These are phyloP conservation scores for Tulasnella sp. DNA, from an alignment of 768 basidiomycete species.

Conservation along the genomic window DNA sequence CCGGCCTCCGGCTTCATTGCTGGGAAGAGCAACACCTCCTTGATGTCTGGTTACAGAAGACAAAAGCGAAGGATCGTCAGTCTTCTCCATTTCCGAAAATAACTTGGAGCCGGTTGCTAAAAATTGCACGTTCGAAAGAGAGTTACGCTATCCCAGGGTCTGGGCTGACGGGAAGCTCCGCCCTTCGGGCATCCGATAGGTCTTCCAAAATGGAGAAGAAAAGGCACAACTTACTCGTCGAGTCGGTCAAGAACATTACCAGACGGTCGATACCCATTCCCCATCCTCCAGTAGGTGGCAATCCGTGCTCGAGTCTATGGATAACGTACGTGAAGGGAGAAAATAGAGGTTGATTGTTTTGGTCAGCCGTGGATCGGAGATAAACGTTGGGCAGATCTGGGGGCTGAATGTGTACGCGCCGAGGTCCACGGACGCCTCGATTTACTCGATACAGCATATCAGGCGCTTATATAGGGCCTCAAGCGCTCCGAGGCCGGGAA, in stretches of 20 bases:
- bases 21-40: conserved; percentile 95
- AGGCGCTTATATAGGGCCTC: not conserved
- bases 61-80: not conserved
- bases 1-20: conserved; percentile 82
- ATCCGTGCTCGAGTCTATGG: conserved; percentile 87
- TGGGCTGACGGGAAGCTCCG: not conserved
- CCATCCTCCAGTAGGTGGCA: conserved; percentile 98
- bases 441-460: not conserved
- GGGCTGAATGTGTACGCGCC: not conserved
- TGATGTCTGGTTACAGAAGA: conserved; percentile 66
- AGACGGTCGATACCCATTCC: conserved; percentile 94
- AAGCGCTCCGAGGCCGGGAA: not conserved
- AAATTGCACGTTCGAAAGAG: not conserved
- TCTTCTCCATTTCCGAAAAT: not conserved
- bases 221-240: conserved; percentile 68
- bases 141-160: not conserved
- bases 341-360: not conserved
- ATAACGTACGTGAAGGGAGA: not conserved
- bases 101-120: conserved; percentile 31
- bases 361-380: not conserved
- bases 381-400: not conserved
- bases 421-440: not conserved
- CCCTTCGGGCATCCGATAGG: not conserved
- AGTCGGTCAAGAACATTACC: conserved; percentile 98
- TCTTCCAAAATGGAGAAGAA: not conserved